Conservation (phyloP, 2,329 filamentous ascomycete genomes). For the Pseudocercospora macadamiae region DNA sequence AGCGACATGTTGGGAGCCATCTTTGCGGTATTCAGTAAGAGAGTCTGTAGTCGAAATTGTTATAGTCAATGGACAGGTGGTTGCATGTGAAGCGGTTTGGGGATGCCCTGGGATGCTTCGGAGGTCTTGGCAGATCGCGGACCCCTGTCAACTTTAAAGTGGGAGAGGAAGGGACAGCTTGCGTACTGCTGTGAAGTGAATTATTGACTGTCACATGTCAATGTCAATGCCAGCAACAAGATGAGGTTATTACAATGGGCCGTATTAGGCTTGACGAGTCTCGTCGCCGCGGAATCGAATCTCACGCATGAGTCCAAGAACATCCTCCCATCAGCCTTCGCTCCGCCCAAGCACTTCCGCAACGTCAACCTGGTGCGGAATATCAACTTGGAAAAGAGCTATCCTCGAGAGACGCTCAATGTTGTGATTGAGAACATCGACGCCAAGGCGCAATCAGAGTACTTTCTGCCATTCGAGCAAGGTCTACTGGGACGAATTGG, state of each 20-base stretch:
- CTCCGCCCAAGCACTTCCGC: conserved; percentile 87
- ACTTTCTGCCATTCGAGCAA: conserved; percentile 85
- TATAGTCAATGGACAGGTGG: not conserved
- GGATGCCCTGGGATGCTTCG: not conserved
- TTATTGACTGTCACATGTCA: not conserved
- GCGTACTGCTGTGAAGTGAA: not conserved
- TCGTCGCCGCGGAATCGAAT: conserved; percentile 61
- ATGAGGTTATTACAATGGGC: conserved; percentile 38
- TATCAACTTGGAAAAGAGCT: conserved; percentile 91
- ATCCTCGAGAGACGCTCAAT: conserved; percentile 87
- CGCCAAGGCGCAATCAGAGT: conserved; percentile 77
- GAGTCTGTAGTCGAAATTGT: not conserved
- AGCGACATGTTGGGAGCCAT: conserved; percentile 59
- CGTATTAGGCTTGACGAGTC: conserved; percentile 54
- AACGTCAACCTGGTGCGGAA: conserved; percentile 89
- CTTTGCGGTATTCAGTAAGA: conserved; percentile 20
- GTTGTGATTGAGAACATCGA: conserved; percentile 90
- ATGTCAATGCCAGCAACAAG: conserved; percentile 23
- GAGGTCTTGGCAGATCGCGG: too few species aligned
- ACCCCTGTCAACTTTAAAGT: not conserved
- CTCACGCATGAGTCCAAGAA: conserved; percentile 56
- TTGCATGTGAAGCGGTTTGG: conserved; percentile 6
- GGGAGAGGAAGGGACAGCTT: conserved; percentile 15
- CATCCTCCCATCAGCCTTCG: conserved; percentile 63
- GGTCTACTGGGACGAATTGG: conserved; percentile 76